phyloP scores from a whole-genome alignment of 2,329 filamentous ascomycete species.

The Colletotrichum tropicicola region DNA sequence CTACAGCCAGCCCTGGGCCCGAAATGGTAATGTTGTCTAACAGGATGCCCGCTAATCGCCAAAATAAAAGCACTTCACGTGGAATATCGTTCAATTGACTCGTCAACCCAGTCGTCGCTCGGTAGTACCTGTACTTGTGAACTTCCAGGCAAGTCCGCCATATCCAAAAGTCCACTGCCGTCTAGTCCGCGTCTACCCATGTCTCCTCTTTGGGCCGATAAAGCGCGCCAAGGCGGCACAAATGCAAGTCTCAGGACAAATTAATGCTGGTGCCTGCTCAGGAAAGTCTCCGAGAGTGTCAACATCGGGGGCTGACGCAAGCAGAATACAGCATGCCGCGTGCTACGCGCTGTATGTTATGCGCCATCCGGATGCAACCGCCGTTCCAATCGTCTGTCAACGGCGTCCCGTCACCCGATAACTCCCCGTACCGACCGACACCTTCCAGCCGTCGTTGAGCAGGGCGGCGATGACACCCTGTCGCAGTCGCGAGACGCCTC shows the following conservation, averaged over 20 bases:
- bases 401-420: conserved; percentile 73
- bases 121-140: too few relatives aligned
- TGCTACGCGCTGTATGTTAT: too few relatives aligned
- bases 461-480: conserved; percentile 83
- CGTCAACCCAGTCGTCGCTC: too few relatives aligned
- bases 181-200: not conserved
- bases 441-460: conserved; percentile 82
- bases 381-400: too few relatives aligned
- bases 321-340: too few relatives aligned
- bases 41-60: too few relatives aligned
- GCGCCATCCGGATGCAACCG: not conserved
- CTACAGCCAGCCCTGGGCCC: too few relatives aligned
- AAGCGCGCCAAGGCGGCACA: not conserved
- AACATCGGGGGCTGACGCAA: not conserved
- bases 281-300: not conserved
- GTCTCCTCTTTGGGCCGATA: not conserved
- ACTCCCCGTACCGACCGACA: conserved; percentile 76
- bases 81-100: too few relatives aligned
- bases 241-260: conserved; percentile 3
- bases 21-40: too few relatives aligned
- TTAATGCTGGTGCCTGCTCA: conserved; percentile 16
- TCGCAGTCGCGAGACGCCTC: conserved; percentile 79
- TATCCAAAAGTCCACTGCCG: not conserved
- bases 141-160: too few relatives aligned
- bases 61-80: too few relatives aligned